phyloP scores from a whole-genome alignment of 2,329 filamentous ascomycete species.

The Calonectria pseudoturangicola region DNA sequence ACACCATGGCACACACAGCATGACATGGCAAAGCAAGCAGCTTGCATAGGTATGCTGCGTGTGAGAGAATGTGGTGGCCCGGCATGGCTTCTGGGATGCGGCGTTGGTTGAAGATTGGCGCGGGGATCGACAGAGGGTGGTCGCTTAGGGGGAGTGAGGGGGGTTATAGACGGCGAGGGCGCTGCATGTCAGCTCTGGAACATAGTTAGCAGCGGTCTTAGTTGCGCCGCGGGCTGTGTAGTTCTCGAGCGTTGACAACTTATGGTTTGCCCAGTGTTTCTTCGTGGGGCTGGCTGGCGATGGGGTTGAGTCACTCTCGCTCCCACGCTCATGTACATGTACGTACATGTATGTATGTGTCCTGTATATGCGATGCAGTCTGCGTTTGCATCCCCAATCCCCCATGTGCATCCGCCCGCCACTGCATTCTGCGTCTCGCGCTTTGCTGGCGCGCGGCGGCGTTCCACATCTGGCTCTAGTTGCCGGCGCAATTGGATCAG shows the following conservation, averaged over 20 bases:
- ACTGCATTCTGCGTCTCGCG: constrained; percentile 26
- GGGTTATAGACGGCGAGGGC: constrained; percentile 3
- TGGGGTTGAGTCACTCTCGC: constrained; percentile 17
- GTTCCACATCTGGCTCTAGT: constrained; percentile 27
- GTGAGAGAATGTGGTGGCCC: constrained; percentile 38
- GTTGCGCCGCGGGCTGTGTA: constrained; percentile 21
- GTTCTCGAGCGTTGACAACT: constrained; percentile 16
- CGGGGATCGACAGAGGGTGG: constrained; percentile 19
- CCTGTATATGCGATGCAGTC: constrained; percentile 37
- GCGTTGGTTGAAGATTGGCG: constrained; percentile 24
- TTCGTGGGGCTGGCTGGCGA: constrained; percentile 10
- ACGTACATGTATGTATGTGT: constrained; percentile 23
- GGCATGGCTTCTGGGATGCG: constrained; percentile 41
- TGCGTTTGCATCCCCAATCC: constrained; percentile 37
- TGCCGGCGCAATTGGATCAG: constrained; percentile 18
- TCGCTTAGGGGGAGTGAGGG: constrained; percentile 10
- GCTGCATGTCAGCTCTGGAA: constrained; percentile 27
- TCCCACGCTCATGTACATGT: constrained; percentile 5
- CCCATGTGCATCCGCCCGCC: constrained; percentile 26
- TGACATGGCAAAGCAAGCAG: constrained; percentile 35
- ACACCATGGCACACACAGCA: constrained; percentile 29
- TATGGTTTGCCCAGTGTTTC: constrained; percentile 21
- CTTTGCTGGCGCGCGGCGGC: constrained; percentile 23
- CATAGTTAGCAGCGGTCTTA: constrained; percentile 17
- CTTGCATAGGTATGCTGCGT: constrained; percentile 44